Evolutionary conservation across 2,329 filamentous ascomycete genomes (phyloP).

Genomic region (Cladosporium sphaerospermum): DNA sequence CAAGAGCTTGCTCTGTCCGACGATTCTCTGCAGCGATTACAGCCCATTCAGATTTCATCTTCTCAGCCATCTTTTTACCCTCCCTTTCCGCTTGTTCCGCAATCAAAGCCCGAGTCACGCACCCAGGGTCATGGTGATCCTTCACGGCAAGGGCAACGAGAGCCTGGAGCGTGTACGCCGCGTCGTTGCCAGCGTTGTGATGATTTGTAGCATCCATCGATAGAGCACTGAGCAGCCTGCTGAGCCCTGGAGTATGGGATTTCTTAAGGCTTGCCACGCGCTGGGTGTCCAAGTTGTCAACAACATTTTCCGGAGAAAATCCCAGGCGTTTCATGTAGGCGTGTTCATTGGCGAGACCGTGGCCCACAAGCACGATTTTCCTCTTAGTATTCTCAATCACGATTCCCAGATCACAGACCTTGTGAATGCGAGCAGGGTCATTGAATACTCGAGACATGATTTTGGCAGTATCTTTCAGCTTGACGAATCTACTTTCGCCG

Average conservation of each 20-base stretch:
- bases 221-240: constrained; percentile 56
- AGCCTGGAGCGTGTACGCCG: constrained; percentile 29
- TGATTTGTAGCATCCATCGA: constrained; percentile 47
- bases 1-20: too few relatives aligned
- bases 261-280: constrained; percentile 55
- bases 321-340: constrained; percentile 59
- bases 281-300: constrained; percentile 68
- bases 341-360: constrained; percentile 64
- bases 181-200: constrained; percentile 36
- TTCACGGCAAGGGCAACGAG: constrained; percentile 2
- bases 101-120: neutral
- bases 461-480: constrained; percentile 37
- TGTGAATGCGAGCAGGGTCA: constrained; percentile 43
- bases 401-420: neutral
- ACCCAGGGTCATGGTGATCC: constrained; percentile 3
- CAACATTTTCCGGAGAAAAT: constrained; percentile 52
- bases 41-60: neutral
- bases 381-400: constrained; percentile 1
- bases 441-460: constrained; percentile 50
- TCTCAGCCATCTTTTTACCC: neutral
- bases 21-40: too few relatives aligned
- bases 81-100: neutral
- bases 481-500: constrained; percentile 54
- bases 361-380: constrained; percentile 71
- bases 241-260: constrained; percentile 48